Base-by-base conservation (phyloP, 257 asterid genomes). In the Petunia secreta region DNA sequence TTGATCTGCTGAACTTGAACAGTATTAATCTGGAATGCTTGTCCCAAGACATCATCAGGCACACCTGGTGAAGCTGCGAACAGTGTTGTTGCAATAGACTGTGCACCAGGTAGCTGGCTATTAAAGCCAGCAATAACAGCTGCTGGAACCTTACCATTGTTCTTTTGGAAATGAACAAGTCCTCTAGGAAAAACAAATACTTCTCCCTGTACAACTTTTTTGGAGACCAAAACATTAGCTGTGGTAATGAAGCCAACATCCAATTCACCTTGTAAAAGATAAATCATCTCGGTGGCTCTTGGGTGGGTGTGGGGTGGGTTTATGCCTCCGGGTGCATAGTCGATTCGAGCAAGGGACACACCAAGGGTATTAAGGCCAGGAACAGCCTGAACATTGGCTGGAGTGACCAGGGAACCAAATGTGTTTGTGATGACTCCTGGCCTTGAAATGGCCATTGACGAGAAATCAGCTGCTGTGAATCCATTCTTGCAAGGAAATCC, bases 331-430 rank as follows among this genome's bases (percentile, higher is more conserved):
- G 96, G 92, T 38, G 98, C 98, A 74, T 84, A 92, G 87, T 93
- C 98, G 10, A 92, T 89, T 10, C 98, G 89, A 1, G 98, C 67
- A 6, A 93, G 63, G 78, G 98, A 92, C 48, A 90, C 91, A 25
- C 98, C 98, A 1, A 93, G 84, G 2, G 98, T 93, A 97, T 92
- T 93, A 14, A 93, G 95, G 40, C 98, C 98, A 0, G 97, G 96
- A 13, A 92, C 75, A 52, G n/a, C 78, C 85, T 75, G 67, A 1
- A 93, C 97, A 82, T 90, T 89, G 80, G 96, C 97, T 3, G 64
- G 85, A 34, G 98, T 93, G 40, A 93, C 97, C 0, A 80, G 6
- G n/a, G 98, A 79, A 0, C 97, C 97, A 58, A 41, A 11, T 39
- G 88, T 36, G 87, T 88, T 93, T 91, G 87, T 93, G 84, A 96